Percentiles rank a stretch among this genome's conserved stretches.
Conservation (phyloP, 78 protist genomes). For the Dictyostelium firmibasis region DNA sequence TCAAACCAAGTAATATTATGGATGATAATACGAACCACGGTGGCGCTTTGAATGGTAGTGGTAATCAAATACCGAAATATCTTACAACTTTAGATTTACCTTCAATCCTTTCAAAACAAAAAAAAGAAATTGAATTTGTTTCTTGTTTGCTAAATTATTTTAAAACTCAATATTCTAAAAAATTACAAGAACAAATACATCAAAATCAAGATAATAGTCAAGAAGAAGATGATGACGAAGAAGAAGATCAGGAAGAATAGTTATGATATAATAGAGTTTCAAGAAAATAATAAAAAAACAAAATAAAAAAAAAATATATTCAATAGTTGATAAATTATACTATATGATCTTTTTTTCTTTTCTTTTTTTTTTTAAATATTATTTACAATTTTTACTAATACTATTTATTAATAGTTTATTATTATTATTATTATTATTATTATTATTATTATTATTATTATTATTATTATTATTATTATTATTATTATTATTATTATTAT, state of each 20-base stretch:
- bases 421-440: too few relatives aligned
- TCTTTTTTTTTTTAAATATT: not conserved
- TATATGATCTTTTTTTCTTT: too few relatives aligned
- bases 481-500: too few relatives aligned
- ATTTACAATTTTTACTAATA: too few relatives aligned
- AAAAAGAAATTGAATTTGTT: constrained; percentile 20
- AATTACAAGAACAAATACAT: not conserved
- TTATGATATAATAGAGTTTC: not conserved
- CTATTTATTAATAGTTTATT: too few relatives aligned
- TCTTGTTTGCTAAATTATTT: not conserved
- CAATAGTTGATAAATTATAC: too few relatives aligned
- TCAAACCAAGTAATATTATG: not conserved
- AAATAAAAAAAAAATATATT: not conserved
- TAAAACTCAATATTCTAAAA: not conserved
- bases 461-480: too few relatives aligned
- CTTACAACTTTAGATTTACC: not conserved
- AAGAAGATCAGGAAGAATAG: not conserved
- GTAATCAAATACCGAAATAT: constrained; percentile 1
- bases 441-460: too few relatives aligned
- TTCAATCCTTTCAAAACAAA: not conserved
- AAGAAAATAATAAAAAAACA: not conserved
- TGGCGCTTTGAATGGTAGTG: not conserved
- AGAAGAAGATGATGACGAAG: not conserved
- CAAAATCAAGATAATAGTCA: not conserved
- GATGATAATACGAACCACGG: not conserved